Evolutionary conservation across 306 rosid genomes (phyloP).

Genomic region (Geum urbanum): DNA sequence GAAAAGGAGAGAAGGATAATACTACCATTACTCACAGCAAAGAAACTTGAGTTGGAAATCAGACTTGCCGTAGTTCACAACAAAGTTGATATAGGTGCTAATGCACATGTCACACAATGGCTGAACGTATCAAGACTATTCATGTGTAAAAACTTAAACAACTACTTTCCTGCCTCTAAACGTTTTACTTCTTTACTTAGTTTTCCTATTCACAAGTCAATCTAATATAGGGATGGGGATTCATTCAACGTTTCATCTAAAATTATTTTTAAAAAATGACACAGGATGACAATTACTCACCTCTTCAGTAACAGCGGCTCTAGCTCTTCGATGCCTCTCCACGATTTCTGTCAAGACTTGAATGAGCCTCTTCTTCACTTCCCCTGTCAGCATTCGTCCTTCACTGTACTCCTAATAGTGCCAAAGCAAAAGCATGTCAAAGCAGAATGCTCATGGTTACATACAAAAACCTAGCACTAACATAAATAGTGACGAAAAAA

Average conservation of each 20-base stretch:
- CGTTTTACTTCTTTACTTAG: not conserved
- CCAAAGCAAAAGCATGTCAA: conserved; percentile 8
- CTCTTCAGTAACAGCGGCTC: conserved; percentile 89
- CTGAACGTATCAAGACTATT: not conserved
- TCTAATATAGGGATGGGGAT: not conserved
- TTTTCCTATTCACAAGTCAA: not conserved
- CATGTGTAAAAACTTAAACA: not conserved
- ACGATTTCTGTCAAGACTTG: conserved; percentile 70
- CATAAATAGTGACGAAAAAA: not conserved
- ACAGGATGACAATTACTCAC: conserved; percentile 27
- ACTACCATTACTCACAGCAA: not conserved
- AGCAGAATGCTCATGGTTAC: not conserved
- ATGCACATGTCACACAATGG: not conserved
- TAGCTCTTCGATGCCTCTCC: conserved; percentile 80
- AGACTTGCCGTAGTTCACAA: not conserved
- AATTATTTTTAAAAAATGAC: not conserved
- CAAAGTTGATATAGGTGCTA: not conserved
- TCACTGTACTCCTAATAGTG: conserved; percentile 68
- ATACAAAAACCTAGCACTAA: conserved; percentile 12
- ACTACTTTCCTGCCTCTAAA: not conserved
- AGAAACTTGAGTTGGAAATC: not conserved
- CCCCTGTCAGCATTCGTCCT: conserved; percentile 91
- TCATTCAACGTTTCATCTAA: not conserved
- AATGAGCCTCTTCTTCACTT: conserved; percentile 72
- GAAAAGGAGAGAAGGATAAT: not conserved